Conservation (phyloP, 2,329 filamentous ascomycete species). For the Albophoma yamanashiensis region DNA sequence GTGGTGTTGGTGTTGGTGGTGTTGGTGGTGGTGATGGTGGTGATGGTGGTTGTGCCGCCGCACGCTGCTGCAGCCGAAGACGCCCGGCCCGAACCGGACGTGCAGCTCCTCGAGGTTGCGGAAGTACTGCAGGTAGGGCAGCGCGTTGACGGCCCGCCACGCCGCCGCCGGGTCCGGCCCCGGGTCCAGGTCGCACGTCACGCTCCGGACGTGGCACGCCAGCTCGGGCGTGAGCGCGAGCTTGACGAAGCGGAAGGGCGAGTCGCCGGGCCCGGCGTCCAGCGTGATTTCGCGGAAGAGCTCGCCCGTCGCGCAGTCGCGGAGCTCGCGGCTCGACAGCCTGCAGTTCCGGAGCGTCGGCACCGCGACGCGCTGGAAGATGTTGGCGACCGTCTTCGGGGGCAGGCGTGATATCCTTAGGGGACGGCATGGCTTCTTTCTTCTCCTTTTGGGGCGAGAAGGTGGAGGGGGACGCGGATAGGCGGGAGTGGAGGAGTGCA, state of each 20-base stretch:
- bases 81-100: background rate
- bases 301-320: background rate
- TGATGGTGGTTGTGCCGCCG: no score
- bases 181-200: background rate
- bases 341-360: background rate
- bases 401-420: background rate
- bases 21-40: no score
- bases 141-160: background rate
- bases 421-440: no score
- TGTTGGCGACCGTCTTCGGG: background rate
- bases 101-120: background rate
- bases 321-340: background rate
- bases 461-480: no score
- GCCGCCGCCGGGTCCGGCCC: background rate
- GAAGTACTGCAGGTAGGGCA: background rate
- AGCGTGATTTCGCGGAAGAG: background rate
- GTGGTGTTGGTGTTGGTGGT: no score
- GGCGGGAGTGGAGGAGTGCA: background rate
- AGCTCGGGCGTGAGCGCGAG: background rate
- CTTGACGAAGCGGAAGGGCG: background rate
- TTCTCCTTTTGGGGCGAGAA: background rate
- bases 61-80: no score
- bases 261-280: background rate
- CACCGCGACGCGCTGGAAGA: background rate
- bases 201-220: background rate